Evolutionary conservation across 2,329 filamentous ascomycete species (phyloP).

Genomic region (Aspergillus ochraceoroseus): DNA sequence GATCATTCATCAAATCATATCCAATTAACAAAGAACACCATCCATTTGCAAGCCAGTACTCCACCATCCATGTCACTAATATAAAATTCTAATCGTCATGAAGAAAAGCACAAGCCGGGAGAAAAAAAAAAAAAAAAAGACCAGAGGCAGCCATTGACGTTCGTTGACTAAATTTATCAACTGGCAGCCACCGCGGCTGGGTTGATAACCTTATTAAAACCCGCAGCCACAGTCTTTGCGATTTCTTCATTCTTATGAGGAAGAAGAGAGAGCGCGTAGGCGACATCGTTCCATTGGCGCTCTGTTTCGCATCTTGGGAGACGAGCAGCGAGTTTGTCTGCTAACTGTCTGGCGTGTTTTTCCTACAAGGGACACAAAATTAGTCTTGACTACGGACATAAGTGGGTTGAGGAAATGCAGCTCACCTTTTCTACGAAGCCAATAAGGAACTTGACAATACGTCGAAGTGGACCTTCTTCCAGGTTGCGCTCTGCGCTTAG

Average conservation of each 20-base stretch:
- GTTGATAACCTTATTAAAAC: conserved; percentile 61
- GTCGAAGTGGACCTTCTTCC: conserved; percentile 77
- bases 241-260: conserved; percentile 62
- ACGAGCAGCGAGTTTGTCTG: conserved; percentile 85
- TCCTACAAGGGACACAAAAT: conserved; percentile 55
- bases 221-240: conserved; percentile 40
- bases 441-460: conserved; percentile 86
- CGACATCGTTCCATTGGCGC: conserved; percentile 95
- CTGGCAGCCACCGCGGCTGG: conserved; percentile 48
- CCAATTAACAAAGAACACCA: background rate
- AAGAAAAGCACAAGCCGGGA: no score
- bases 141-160: background rate
- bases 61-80: conserved; percentile 4
- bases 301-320: conserved; percentile 83
- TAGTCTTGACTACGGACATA: background rate
- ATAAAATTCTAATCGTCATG: background rate
- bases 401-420: background rate
- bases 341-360: conserved; percentile 91
- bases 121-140: background rate
- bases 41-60: background rate
- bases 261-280: conserved; percentile 80
- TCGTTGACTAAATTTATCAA: background rate
- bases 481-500: conserved; percentile 75
- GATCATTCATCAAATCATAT: conserved; percentile 1
- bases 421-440: conserved; percentile 94